phyloP scores from a whole-genome alignment of 768 basidiomycete species.

The Amyloporia xantha region DNA sequence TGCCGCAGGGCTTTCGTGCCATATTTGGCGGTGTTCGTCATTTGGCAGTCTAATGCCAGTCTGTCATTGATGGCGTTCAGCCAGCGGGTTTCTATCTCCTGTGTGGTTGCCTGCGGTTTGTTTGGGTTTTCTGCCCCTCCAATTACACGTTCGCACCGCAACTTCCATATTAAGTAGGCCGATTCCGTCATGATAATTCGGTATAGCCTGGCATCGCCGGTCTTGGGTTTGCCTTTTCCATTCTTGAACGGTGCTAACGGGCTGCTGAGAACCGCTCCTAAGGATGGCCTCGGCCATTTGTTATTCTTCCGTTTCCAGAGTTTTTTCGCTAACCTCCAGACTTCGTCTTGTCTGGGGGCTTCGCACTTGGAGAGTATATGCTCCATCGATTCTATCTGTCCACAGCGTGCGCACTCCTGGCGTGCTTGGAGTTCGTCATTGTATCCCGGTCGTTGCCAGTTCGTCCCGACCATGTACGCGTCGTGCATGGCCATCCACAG shows the following conservation, averaged over 20 bases:
- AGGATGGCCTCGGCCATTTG: neutral
- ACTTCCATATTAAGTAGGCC: neutral
- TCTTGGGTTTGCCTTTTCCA: neutral
- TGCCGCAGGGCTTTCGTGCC: neutral
- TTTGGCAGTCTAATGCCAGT: neutral
- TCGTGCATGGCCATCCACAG: constrained; percentile 9
- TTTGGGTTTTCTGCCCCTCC: neutral
- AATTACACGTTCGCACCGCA: constrained; percentile 1
- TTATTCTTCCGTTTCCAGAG: neutral
- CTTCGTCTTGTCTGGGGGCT: neutral
- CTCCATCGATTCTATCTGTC: constrained; percentile 9
- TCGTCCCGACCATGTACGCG: constrained; percentile 2
- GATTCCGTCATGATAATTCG: neutral
- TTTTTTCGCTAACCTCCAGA: neutral
- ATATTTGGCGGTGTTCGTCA: neutral
- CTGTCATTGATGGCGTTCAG: neutral
- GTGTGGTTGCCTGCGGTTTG: neutral
- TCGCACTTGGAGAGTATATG: constrained; percentile 18
- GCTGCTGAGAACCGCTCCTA: neutral
- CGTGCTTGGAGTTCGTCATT: constrained; percentile 4
- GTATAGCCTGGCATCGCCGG: neutral
- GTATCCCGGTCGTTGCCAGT: constrained; percentile 15
- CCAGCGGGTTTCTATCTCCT: neutral
- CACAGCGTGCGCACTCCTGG: constrained; percentile 10
- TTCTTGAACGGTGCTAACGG: neutral